Percentiles rank a stretch among this genome's conserved stretches.
phyloP scores from a whole-genome alignment of 2,329 filamentous ascomycete genomes.

The Coniella lustricola region DNA sequence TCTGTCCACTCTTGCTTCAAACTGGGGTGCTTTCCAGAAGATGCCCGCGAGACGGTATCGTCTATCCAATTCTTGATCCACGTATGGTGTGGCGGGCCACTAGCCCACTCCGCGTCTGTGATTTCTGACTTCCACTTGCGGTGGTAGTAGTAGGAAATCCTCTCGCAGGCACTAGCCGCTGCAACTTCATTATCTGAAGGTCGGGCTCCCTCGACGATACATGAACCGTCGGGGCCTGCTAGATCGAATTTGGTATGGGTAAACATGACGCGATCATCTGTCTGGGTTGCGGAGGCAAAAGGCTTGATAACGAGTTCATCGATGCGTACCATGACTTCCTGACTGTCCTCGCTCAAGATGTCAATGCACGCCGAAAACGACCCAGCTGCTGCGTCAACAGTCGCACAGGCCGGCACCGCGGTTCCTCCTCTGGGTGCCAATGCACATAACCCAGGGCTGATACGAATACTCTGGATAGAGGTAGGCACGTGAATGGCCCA shows the following conservation, averaged over 20 bases:
- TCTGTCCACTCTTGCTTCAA: constrained; percentile 9
- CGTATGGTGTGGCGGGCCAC: constrained; percentile 15
- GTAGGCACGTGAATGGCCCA: constrained; percentile 19
- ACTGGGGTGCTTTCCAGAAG: constrained; percentile 17
- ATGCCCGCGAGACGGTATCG: constrained; percentile 13
- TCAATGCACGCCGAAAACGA: constrained; percentile 10
- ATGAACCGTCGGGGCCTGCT: constrained; percentile 11
- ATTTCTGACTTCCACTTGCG: constrained; percentile 18
- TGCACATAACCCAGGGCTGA: neutral
- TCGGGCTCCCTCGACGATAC: neutral
- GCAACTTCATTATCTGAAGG: constrained; percentile 11
- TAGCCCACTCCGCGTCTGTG: constrained; percentile 18
- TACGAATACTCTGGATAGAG: neutral
- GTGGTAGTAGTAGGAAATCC: constrained; percentile 21
- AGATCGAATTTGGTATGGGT: constrained; percentile 14
- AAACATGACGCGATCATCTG: constrained; percentile 6
- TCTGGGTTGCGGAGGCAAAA: constrained; percentile 9
- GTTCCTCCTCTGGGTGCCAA: neutral
- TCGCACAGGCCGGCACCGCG: neutral
- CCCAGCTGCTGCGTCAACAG: neutral
- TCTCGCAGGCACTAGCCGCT: constrained; percentile 16
- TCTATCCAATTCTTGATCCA: constrained; percentile 18
- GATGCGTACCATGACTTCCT: constrained; percentile 16
- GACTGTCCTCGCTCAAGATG: constrained; percentile 1
- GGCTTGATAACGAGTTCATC: constrained; percentile 17